Evolutionary conservation across 2,329 filamentous ascomycete genomes (phyloP).

Genomic region (Colletotrichum sp.): DNA sequence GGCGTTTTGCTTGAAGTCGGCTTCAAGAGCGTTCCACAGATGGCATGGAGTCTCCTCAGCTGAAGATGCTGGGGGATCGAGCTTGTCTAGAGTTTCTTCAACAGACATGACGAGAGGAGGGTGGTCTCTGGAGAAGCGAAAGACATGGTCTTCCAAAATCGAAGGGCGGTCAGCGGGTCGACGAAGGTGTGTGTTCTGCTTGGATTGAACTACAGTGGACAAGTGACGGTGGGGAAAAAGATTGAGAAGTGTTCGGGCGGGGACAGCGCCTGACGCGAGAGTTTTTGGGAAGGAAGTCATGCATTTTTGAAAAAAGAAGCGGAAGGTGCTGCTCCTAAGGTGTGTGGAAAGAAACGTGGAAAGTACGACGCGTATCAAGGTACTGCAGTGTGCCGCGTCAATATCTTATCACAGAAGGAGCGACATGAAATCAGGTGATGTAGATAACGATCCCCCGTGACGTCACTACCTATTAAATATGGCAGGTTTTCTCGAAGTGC

Average conservation of each 20-base stretch:
- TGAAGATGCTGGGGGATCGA: background rate
- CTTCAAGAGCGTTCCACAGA: background rate
- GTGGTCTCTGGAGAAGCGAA: background rate
- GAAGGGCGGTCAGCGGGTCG: background rate
- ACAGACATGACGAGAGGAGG: background rate
- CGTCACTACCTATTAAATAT: background rate
- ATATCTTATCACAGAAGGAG: background rate
- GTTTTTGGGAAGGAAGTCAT: background rate
- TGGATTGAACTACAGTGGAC: background rate
- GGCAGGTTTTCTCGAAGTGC: too few relatives aligned
- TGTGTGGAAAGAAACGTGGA: background rate
- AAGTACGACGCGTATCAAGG: background rate
- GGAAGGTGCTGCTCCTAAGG: background rate
- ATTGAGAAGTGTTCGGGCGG: background rate
- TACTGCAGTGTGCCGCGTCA: background rate
- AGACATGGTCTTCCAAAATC: background rate
- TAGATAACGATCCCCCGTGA: background rate
- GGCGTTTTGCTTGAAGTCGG: background rate
- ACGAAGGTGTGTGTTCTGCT: background rate
- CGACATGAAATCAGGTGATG: background rate
- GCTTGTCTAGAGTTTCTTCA: background rate
- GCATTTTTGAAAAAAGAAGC: background rate
- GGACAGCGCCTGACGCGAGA: background rate
- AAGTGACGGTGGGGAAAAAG: background rate
- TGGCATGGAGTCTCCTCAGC: background rate